Evolutionary conservation across 345 rosid genomes (phyloP), one percentile per base, ranked within the genome.

Genomic region (Syzygium oleosum): DNA sequence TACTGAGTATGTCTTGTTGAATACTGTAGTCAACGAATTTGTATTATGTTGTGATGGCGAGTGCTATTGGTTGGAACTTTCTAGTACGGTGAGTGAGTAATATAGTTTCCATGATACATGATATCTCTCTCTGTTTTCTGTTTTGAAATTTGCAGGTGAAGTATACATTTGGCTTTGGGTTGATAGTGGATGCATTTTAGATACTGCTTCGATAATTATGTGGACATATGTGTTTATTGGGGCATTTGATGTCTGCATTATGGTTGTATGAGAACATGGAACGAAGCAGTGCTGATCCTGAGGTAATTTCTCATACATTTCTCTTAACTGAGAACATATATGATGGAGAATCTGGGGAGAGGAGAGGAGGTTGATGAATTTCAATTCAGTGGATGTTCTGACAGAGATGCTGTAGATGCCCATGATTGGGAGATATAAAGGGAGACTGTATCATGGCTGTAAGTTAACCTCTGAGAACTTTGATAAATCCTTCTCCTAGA

Each of bases 371-470:
- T 73, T 6, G 2, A 73, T 73, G 80, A 73, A 73, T 73, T 73
- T 38, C 27, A 38, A 22, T 73, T 73, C 14, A 73, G 83, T 9
- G 83, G 80, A 38, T 73, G 83, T 38, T 38, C 83, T 73, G 27
- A 73, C 83, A 38, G 25, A 34, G 83, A 73, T 73, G 83, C 83
- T 73, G 27, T 73, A 73, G 49, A 73, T 73, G 49, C 27, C 49
- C 83, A 19, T 5, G 22, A 38, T 73, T 38, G 83, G 49, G 46
- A 73, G 49, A 38, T 38, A 73, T 38, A 73, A 73, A 29, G 58
- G 38, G n/a, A 56, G 61, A 85, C 31, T 53, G 23, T 85, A 56
- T 51, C 61, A 88, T 88, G 89, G 87, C 89, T 85, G 89, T 88
- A 61, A 88, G 89, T 88, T 38, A 68, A 54, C 46, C 38, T 46